Base-by-base conservation (phyloP, 176 grass and related monocot species). In the Aegilops umbellulata region DNA sequence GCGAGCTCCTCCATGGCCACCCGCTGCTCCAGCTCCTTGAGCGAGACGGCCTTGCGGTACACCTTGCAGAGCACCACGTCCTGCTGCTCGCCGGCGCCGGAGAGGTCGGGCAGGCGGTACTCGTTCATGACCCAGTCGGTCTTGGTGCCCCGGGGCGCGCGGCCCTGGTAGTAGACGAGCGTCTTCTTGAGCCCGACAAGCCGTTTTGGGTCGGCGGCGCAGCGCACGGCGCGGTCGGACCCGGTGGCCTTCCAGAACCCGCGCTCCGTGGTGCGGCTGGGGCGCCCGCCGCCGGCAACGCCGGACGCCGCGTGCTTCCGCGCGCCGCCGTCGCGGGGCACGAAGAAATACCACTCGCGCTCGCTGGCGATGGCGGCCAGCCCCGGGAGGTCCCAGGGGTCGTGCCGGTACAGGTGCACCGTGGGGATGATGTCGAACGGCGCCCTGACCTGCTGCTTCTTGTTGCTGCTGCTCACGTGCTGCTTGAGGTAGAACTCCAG, bases 241-340 rank as follows among this genome's bases (percentile, higher is more conserved):
- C 97, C 97, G 8, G 97, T 98, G 9, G 97, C 97, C 88, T 98
- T 98, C 97, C 97, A 98, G 87, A 98, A 98, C 1, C 97, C 97
- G 14, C 77, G 84, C 88, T 95, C 92, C 58, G 97, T 98, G 0
- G 94, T 98, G 34, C 97, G 90, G 79, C 92, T 98, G 0, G 97
- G 94, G 22, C 97, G 47, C 25, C 88, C 92, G 8, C 95, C 92
- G 1, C 82, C 76, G 49, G 32, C 87, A 6, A 11, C 0, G 39
- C 39, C 39, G 39, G 39, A 42, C 39, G 65, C 42, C 39, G 65
- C 42, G 14, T 88, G 84, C 85, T 92, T 94, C 39, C 93, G 82
- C 14, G 36, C 23, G 76, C 92, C 23, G 69, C 29, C 29, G 69
- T 98, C 94, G 66, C 97, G 88, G 11, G 93, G 91, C 71, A 98